Evolutionary conservation across 169 alveolate species (phyloP), one percentile per base, ranked within the genome.

Genomic region (Miamiensis avidus): DNA sequence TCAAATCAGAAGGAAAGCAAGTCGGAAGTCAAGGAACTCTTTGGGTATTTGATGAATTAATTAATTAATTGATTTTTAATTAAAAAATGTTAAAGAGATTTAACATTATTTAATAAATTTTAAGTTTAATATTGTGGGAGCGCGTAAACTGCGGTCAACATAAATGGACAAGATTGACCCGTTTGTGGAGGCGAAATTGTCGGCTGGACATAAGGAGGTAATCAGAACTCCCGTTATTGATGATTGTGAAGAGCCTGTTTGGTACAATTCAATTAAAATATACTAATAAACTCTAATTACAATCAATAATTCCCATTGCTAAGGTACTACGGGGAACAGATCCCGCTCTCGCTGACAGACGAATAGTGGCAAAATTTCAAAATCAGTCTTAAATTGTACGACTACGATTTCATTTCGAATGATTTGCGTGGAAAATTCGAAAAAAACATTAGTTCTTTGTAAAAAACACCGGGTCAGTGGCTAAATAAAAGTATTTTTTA

Each of bases 401-500:
- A 85, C 78, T 85, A 85, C 33, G 85, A 85, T 78, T 76, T 65
- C 34, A 65, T 49, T 1, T 31, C 74, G 6, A 78, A 82, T 33
- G 89, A 85, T 33, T 74, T 74, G 6, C 34, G 76, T 29, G 89
- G 89, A 0, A 78, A 29, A 28, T 20, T 85, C 27, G 89, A 85
- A 73, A 16, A 72, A 72, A 31, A 33, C 1, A 31, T 82, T 32
- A 73, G 73, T 72, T 74, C 65, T 29, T 25, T 82, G 11, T 82
- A 72, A 31, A 72, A 82, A 74, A 75, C 87, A 4, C 74, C 74
- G 73, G 73, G 74, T 1, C 73, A 81, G 87, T 65, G 73, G 30
- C 73, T 34, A 27, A 29, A 31, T 72, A 33, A 72, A 28, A 16
- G n/a, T 75, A 1, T 20, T 16, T 4, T 29, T 75, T 0, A 75